These are phyloP conservation scores for Terana coerulea DNA, from an alignment of 768 basidiomycete species.

Conservation along the genomic window DNA sequence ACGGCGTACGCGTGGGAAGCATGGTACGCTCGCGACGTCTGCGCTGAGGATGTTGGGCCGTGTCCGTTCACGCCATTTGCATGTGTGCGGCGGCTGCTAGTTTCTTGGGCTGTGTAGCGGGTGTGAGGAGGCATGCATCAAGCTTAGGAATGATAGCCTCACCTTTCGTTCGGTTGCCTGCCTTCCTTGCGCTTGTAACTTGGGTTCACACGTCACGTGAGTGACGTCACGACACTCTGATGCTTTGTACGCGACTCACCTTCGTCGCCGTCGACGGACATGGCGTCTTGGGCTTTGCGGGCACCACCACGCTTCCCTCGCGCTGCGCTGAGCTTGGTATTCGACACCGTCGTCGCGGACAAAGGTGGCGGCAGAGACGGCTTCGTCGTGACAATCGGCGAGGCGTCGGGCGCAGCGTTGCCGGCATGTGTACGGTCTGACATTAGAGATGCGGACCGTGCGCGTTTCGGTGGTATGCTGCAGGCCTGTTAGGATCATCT, in stretches of 20 bases:
- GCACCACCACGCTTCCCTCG: constrained; percentile 28
- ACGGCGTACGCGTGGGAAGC: constrained; percentile 78
- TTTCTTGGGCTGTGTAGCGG: constrained; percentile 34
- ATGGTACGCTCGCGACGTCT: constrained; percentile 59
- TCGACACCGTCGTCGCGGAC: constrained; percentile 21
- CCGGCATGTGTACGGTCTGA: constrained; percentile 54
- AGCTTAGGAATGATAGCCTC: constrained; percentile 32
- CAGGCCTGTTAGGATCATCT: constrained; percentile 4
- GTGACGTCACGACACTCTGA: constrained; percentile 20
- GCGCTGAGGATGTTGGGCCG: constrained; percentile 31
- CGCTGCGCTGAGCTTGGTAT: constrained; percentile 17
- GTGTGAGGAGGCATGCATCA: constrained; percentile 17
- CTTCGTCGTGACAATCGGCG: constrained; percentile 29
- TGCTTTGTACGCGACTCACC: constrained; percentile 35
- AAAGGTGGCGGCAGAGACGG: constrained; percentile 18
- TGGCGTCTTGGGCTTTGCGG: constrained; percentile 28
- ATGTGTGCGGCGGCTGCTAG: constrained; percentile 47
- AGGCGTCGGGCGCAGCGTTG: constrained; percentile 22
- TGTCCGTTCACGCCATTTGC: constrained; percentile 31
- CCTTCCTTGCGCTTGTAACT: constrained; percentile 9
- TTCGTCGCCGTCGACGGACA: constrained; percentile 56
- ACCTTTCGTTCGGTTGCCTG: constrained; percentile 38
- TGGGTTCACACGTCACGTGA: constrained; percentile 29
- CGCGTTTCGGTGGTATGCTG: constrained; percentile 63
- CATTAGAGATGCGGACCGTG: constrained; percentile 67